Evolutionary conservation across 176 grass and related monocot genomes (phyloP).

Genomic region (Musa acuminata): DNA sequence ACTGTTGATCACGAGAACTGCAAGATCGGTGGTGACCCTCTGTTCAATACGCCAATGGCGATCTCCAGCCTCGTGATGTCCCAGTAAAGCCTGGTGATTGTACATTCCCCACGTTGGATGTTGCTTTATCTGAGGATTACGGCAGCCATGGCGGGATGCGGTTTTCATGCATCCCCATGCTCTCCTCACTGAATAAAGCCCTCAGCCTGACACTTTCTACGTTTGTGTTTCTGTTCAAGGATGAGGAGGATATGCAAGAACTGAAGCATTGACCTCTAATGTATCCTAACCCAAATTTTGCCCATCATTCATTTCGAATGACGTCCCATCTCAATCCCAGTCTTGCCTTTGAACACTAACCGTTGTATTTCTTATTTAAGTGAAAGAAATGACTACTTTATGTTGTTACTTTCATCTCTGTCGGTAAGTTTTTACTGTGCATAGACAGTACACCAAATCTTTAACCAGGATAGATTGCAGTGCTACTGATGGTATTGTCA

Average conservation of each 20-base stretch:
- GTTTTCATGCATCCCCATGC: conserved; percentile 62
- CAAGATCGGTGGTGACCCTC: conserved; percentile 46
- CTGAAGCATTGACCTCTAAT: neutral
- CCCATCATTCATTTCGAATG: conserved; percentile 14
- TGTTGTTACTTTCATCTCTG: neutral
- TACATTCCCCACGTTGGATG: neutral
- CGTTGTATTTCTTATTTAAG: neutral
- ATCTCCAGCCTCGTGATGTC: conserved; percentile 73
- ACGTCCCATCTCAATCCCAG: neutral
- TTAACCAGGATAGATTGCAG: no score
- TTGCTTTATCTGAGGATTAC: conserved; percentile 12
- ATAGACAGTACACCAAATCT: no score
- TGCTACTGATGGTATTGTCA: no score
- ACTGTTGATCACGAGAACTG: conserved; percentile 47
- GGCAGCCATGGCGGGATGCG: conserved; percentile 38
- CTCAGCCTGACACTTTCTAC: neutral
- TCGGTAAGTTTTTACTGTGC: neutral
- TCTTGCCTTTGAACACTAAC: neutral
- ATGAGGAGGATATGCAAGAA: conserved; percentile 10
- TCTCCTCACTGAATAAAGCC: conserved; percentile 17
- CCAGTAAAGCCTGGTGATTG: conserved; percentile 26
- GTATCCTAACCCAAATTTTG: neutral
- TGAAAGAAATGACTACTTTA: neutral
- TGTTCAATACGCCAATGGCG: conserved; percentile 31
- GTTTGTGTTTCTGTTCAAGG: neutral